Conservation (phyloP, 371 early-diverging fungal species). For the Actinomucor elegans region DNA sequence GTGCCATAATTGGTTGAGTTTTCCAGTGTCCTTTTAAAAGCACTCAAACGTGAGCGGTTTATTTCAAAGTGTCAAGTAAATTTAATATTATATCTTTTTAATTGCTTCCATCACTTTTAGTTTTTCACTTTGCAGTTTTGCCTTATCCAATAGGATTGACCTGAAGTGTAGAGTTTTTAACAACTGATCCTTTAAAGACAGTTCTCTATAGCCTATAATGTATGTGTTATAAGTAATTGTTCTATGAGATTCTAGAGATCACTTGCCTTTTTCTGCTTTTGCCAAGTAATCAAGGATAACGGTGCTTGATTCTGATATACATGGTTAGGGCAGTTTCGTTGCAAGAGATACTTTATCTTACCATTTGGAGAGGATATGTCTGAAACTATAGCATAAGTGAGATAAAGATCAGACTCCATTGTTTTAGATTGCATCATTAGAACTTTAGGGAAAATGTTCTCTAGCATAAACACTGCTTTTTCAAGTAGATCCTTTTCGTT, state of each 20-base stretch:
- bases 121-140: no score
- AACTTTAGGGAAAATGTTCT: constrained; percentile 20
- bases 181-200: background rate
- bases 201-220: background rate
- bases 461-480: constrained; percentile 12
- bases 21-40: no score
- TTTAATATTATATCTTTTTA: no score
- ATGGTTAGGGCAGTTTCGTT: background rate
- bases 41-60: no score
- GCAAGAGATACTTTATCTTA: background rate
- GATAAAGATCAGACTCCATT: constrained; percentile 18
- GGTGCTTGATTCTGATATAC: background rate
- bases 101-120: no score
- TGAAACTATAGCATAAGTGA: constrained; percentile 14
- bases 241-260: background rate
- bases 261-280: constrained; percentile 6
- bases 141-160: background rate
- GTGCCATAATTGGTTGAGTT: no score
- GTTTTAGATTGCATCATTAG: constrained; percentile 15
- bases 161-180: background rate
- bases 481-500: background rate
- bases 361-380: background rate
- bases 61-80: no score
- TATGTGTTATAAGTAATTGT: background rate
- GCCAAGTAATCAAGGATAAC: constrained; percentile 3